Conservation (phyloP, 1,284 basidiomycete species). For the Cerioporus squamosus region DNA sequence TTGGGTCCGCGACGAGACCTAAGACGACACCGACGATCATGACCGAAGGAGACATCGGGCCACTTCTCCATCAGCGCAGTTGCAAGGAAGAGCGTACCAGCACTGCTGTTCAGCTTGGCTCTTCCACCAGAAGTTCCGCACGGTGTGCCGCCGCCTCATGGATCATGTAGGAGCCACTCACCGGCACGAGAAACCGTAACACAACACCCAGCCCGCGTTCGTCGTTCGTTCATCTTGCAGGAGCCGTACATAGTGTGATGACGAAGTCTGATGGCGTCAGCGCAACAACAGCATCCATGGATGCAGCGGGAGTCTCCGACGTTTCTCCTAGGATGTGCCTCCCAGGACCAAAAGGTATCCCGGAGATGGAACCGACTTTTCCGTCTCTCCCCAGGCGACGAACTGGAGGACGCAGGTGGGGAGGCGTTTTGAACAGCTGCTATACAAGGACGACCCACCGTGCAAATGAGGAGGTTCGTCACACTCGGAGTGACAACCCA, state of each 20-base stretch:
- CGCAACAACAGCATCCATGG: too few relatives aligned
- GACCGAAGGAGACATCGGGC: neutral
- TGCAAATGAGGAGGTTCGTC: too few relatives aligned
- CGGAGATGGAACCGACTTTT: neutral
- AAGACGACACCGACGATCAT: constrained; percentile 7
- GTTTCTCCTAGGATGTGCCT: neutral
- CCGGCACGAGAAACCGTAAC: constrained; percentile 3
- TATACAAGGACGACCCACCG: too few relatives aligned
- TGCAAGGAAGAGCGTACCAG: neutral
- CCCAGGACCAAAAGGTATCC: neutral
- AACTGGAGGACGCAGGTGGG: too few relatives aligned
- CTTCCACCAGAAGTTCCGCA: constrained; percentile 4
- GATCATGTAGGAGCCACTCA: neutral
- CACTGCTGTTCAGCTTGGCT: neutral
- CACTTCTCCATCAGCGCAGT: neutral
- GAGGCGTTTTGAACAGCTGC: too few relatives aligned
- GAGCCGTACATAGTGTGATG: too few relatives aligned
- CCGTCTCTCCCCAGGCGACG: neutral
- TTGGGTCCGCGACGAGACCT: neutral
- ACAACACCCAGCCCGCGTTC: neutral
- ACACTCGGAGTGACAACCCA: too few relatives aligned
- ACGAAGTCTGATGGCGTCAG: too few relatives aligned
- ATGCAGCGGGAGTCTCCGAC: neutral
- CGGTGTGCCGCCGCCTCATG: neutral
- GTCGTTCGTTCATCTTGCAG: too few relatives aligned